phyloP scores from a whole-genome alignment of 768 basidiomycete genomes.

The Pulveroboletus ravenelii region DNA sequence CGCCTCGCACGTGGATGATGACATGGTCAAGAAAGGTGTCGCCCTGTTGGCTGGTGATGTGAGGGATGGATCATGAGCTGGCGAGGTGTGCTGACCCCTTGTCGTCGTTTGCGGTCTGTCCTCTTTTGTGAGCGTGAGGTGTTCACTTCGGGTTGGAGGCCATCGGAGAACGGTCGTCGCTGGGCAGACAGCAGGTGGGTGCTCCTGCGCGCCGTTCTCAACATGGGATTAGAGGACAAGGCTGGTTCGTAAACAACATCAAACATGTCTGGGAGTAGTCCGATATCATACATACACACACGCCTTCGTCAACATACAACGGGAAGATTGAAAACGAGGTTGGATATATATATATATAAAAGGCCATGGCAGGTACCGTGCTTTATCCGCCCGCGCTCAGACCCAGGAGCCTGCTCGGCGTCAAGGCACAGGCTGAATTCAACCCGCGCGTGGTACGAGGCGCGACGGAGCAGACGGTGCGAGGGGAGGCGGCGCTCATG shows the following conservation, averaged over 20 bases:
- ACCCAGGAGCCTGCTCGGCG: conserved; percentile 25
- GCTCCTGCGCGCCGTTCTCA: not conserved
- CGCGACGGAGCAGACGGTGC: not conserved
- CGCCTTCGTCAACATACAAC: not conserved
- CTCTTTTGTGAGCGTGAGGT: conserved; percentile 37
- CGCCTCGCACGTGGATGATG: conserved; percentile 72
- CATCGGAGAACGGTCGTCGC: not conserved
- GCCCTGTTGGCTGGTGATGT: conserved; percentile 42
- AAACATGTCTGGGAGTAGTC: not conserved
- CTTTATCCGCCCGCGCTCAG: conserved; percentile 13
- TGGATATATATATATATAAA: not conserved
- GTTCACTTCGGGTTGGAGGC: no score
- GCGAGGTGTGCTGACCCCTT: conserved; percentile 44
- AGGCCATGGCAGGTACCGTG: not conserved
- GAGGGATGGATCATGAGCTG: not conserved
- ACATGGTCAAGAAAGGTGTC: conserved; percentile 80
- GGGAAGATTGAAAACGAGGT: not conserved
- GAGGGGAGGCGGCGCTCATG: conserved; percentile 40
- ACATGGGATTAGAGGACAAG: conserved; percentile 8
- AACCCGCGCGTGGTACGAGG: not conserved
- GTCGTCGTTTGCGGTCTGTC: conserved; percentile 74
- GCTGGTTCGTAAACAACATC: conserved; percentile 5
- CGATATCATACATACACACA: conserved; percentile 9
- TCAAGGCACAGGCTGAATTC: conserved; percentile 15
- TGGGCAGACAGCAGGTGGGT: not conserved